Base-by-base conservation (phyloP, 2,329 filamentous ascomycete genomes). In the Fusarium nurragi region DNA sequence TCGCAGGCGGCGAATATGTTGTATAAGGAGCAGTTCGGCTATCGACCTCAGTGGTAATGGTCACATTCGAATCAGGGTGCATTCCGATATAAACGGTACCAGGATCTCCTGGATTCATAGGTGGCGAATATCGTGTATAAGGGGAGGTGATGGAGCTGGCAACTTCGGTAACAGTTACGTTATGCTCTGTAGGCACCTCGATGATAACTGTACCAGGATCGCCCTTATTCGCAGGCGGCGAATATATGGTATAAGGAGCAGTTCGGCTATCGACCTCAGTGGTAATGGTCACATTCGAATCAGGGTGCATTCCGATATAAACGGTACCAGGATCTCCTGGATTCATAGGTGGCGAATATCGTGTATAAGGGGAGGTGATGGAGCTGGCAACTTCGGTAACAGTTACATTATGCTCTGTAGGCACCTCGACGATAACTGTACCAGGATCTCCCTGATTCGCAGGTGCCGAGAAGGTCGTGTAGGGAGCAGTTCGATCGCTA, bases 101-200 rank as follows among this genome's bases (percentile, higher is more conserved):
- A 11, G 58, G 56, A 32, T 62, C 58, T 38, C 59, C 59, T 25
- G 28, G 43, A 6, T 26, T 40, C 2, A 30, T 36, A 18, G 60
- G 47, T 5, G 60, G 22, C 1, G 53, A 59, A 11, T 49, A 64
- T 5, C 34, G 46, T 23, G 60, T 64, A 23, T 49, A 58, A 4
- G 58, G 60, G 12, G 47, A 52, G 4, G 60, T 64, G 5, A 64
- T 39, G 2, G 50, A 47, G 37, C 61, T 54, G 19, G 28, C 34
- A 16, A 57, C 51, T n/a, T 57, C 36, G 3, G 63, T 65, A 4
- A 65, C 50, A 18, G 60, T 64, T 8, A 63, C 53, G 11, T 58
- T 63, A 12, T 23, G 46, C 12, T 41, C 38, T 8, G 58, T 47
- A 4, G 60, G 60, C 3, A 57, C 36, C 19, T 58, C 60, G 9